These are phyloP conservation scores for Coprinopsis strossmayeri DNA, from an alignment of 768 basidiomycete species.

Conservation along the genomic window DNA sequence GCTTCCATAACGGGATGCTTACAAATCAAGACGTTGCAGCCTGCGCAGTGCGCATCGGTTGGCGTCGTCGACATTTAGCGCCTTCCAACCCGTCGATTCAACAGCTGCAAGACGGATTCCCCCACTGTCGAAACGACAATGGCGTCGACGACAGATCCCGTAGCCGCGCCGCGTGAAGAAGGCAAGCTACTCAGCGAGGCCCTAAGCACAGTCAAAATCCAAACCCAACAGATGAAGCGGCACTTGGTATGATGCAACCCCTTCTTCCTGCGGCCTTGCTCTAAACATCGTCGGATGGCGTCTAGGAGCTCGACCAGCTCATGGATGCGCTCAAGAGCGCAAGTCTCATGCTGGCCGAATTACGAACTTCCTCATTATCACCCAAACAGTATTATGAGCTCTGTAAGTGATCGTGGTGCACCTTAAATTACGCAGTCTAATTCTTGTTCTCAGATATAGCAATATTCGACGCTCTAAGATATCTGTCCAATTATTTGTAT, in stretches of 20 bases:
- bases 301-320: conserved; percentile 87
- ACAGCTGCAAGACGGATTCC: background rate
- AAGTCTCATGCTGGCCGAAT: conserved; percentile 94
- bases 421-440: background rate
- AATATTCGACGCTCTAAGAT: conserved; percentile 93
- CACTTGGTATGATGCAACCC: conserved; percentile 58
- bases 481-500: conserved; percentile 93
- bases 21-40: too few species aligned
- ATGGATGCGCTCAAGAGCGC: conserved; percentile 99
- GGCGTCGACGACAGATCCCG: conserved; percentile 18
- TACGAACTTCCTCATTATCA: conserved; percentile 87
- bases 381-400: conserved; percentile 99
- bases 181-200: conserved; percentile 83
- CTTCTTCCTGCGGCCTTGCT: conserved; percentile 6
- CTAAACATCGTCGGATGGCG: conserved; percentile 4
- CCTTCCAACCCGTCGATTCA: background rate
- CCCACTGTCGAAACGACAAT: conserved; percentile 9
- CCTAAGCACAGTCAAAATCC: conserved; percentile 79
- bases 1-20: too few species aligned
- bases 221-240: conserved; percentile 93
- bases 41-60: too few species aligned
- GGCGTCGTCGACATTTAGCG: conserved; percentile 7
- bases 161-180: conserved; percentile 54
- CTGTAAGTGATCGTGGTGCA: conserved; percentile 45
- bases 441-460: conserved; percentile 67